Conservation (phyloP, 2,329 filamentous ascomycete genomes). For the Pezicula neosporulosa region DNA sequence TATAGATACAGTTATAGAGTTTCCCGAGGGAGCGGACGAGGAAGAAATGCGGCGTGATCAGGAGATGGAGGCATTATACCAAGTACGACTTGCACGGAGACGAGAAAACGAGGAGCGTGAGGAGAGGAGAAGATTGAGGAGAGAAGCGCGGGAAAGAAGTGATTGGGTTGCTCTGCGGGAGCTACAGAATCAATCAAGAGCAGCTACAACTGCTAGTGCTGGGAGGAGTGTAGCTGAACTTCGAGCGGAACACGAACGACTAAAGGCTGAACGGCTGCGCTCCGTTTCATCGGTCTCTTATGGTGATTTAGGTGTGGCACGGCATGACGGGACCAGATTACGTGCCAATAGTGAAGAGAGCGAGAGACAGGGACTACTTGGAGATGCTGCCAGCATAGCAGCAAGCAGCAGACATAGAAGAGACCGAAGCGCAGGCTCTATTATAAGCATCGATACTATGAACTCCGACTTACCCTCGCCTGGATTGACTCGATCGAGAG, state of each 20-base stretch:
- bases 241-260: conserved; percentile 50
- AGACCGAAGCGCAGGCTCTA: conserved; percentile 48
- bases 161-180: conserved; percentile 68
- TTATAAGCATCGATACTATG: conserved; percentile 48
- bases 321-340: conserved; percentile 73
- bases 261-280: conserved; percentile 58
- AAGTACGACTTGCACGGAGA: conserved; percentile 77
- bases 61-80: conserved; percentile 91
- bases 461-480: conserved; percentile 39
- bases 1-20: conserved; percentile 86
- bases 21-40: conserved; percentile 75
- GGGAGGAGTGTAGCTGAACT: conserved; percentile 56
- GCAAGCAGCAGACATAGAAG: conserved; percentile 38
- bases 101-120: conserved; percentile 75
- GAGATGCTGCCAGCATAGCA: conserved; percentile 55
- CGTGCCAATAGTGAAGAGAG: conserved; percentile 72
- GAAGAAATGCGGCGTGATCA: conserved; percentile 76
- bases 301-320: conserved; percentile 69
- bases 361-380: conserved; percentile 67
- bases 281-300: conserved; percentile 75
- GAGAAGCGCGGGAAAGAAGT: conserved; percentile 68
- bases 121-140: conserved; percentile 63
- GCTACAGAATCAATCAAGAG: conserved; percentile 52
- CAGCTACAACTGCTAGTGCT: conserved; percentile 25
- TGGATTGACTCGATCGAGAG: conserved; percentile 33